Evolutionary conservation across 2,329 filamentous ascomycete species (phyloP).

Genomic region (Neonectria coccinea): DNA sequence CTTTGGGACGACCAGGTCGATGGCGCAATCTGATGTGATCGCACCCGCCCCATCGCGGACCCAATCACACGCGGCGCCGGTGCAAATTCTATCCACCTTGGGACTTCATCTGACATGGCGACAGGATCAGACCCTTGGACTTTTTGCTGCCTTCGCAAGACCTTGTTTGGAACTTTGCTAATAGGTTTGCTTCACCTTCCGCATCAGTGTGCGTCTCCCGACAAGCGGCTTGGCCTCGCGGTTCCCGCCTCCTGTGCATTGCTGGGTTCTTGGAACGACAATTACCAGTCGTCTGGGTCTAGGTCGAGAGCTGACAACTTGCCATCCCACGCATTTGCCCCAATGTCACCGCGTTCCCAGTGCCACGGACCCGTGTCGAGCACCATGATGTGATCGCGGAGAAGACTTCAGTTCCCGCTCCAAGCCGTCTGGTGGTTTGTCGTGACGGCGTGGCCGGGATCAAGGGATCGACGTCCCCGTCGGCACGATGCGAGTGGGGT

Average conservation of each 20-base stretch:
- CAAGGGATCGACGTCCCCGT: neutral
- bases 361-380: neutral
- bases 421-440: neutral
- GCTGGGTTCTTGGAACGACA: no score
- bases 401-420: neutral
- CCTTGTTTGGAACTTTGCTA: constrained; percentile 6
- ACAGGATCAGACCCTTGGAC: neutral
- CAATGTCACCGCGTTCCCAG: neutral
- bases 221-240: neutral
- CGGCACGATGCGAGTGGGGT: neutral
- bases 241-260: neutral
- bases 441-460: constrained; percentile 5
- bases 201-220: constrained; percentile 16
- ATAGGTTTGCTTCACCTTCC: constrained; percentile 25
- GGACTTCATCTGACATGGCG: constrained; percentile 26
- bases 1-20: constrained; percentile 41
- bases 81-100: constrained; percentile 33
- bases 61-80: constrained; percentile 29
- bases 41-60: constrained; percentile 14
- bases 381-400: constrained; percentile 3
- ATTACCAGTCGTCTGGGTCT: neutral
- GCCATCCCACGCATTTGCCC: neutral
- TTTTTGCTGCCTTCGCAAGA: neutral
- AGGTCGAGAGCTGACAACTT: no score
- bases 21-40: constrained; percentile 48